Evolutionary conservation across 1,284 basidiomycete species (phyloP).

Genomic region (Bondarzewia mesenterica): DNA sequence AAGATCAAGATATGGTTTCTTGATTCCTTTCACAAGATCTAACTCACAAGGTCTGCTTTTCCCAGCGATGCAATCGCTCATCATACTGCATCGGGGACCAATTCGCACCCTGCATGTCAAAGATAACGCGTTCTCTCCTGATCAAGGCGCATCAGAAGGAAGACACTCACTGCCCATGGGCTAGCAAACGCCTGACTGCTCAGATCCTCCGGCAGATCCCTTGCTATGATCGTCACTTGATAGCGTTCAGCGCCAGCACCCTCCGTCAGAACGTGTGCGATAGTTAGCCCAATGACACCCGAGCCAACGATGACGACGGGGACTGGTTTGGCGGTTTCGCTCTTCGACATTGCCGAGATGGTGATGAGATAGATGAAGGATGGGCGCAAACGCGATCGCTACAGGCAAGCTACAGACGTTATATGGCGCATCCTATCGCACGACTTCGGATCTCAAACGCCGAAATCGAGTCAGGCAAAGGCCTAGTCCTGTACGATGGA

Average conservation of each 20-base stretch:
- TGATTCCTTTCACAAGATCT: neutral
- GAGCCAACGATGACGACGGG: constrained; percentile 42
- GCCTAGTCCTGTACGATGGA: no score
- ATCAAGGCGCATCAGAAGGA: neutral
- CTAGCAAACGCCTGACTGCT: constrained; percentile 53
- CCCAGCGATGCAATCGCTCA: constrained; percentile 29
- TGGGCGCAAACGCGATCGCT: no score
- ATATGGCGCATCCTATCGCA: no score
- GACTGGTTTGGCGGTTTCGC: constrained; percentile 1
- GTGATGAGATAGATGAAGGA: constrained; percentile 1
- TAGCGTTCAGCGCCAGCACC: constrained; percentile 19
- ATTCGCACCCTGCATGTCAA: constrained; percentile 45
- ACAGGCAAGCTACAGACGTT: no score
- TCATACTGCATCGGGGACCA: constrained; percentile 51
- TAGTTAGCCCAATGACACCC: constrained; percentile 40
- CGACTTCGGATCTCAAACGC: no score
- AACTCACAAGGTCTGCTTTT: constrained; percentile 38
- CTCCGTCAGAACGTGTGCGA: constrained; percentile 31
- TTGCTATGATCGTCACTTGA: constrained; percentile 51
- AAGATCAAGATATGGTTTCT: neutral
- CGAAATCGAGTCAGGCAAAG: no score
- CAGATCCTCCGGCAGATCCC: constrained; percentile 58
- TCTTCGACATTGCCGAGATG: neutral
- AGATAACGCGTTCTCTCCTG: neutral
- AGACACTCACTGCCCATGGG: constrained; percentile 57